Evolutionary conservation across 23 red algal species (phyloP), one percentile per base, ranked within the genome.

Genomic region (Gracilaria gracilis): DNA sequence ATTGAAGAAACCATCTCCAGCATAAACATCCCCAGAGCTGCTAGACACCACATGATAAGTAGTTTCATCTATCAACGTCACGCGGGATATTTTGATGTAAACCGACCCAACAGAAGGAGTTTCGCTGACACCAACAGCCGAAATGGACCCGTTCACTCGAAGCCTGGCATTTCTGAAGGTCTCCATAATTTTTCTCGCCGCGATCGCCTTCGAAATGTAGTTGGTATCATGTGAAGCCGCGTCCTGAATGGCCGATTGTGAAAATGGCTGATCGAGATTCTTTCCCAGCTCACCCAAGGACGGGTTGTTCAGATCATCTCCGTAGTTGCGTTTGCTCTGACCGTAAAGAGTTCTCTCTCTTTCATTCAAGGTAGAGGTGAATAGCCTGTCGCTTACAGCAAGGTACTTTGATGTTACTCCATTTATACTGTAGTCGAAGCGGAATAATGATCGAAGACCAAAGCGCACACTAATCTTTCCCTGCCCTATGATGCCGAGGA

Each of bases 1-100:
- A 42, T 77, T 50, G 72, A 40, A 31, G 27, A 51, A 50, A 6
- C 25, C 72, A 77, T 77, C 72, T 27, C 72, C 72, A 51, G 72
- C 72, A 27, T 51, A 5, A 51, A 77, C 34, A 50, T 75, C 69
- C 16, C 36, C 34, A 39, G 4, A 29, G 25, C 20, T 77, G 23
- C 72, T 77, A 2, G 72, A 77, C 5, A 77, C 72, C 46, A 77
- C 42, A 21, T 50, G 72, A 13, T 40, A 33, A 25, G 36, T 35
- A 4, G 38, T 29, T 25, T 77, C 46, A 20, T 77, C 72, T 51
- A 77, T 31, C 46, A 77, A 50, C 0, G 72, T 77, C 21, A 77
- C 72, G 1, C 72, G 72, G 5, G 72, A 77, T 20, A 77, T 23
- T 77, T 77, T 50, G 27, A 77, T 42, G 27, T 31, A 77, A 20